These are phyloP conservation scores for Alternaria hordeiaustralica DNA, from an alignment of 2,329 filamentous ascomycete species.

Conservation along the genomic window DNA sequence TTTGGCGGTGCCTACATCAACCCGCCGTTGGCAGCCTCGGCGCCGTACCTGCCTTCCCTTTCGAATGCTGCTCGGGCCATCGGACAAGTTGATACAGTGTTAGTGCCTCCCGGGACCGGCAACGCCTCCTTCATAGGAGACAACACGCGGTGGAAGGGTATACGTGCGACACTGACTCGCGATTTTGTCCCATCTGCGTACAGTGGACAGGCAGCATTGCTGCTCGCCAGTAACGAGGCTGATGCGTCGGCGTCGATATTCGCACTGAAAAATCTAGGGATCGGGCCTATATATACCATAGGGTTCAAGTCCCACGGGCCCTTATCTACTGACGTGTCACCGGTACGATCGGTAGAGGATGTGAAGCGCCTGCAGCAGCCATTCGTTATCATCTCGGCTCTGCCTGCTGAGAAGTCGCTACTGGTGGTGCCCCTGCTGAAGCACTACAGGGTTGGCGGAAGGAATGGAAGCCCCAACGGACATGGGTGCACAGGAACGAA, in stretches of 20 bases:
- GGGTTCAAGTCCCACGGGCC: constrained; percentile 70
- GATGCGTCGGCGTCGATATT: constrained; percentile 82
- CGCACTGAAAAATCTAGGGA: constrained; percentile 75
- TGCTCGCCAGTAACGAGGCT: constrained; percentile 74
- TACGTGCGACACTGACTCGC: constrained; percentile 78
- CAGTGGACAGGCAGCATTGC: constrained; percentile 74
- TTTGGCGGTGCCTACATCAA: constrained; percentile 86
- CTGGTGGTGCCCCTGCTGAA: constrained; percentile 79
- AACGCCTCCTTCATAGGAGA: constrained; percentile 69
- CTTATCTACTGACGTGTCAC: constrained; percentile 69
- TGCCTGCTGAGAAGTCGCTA: constrained; percentile 78
- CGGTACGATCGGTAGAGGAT: constrained; percentile 74
- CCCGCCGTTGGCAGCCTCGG: constrained; percentile 66
- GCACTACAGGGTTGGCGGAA: constrained; percentile 64
- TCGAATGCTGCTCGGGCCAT: constrained; percentile 80
- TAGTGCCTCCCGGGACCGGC: constrained; percentile 61
- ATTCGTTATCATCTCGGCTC: constrained; percentile 80
- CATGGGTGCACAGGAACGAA: constrained; percentile 26
- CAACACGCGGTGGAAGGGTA: constrained; percentile 86
- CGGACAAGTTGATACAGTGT: constrained; percentile 81
- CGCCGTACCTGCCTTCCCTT: constrained; percentile 67
- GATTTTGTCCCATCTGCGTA: constrained; percentile 86
- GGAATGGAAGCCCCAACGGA: constrained; percentile 44
- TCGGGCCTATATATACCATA: constrained; percentile 82
- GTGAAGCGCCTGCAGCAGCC: constrained; percentile 81